Evolutionary conservation across 208 protist species (phyloP).

Genomic region (Porcisia hertigi): DNA sequence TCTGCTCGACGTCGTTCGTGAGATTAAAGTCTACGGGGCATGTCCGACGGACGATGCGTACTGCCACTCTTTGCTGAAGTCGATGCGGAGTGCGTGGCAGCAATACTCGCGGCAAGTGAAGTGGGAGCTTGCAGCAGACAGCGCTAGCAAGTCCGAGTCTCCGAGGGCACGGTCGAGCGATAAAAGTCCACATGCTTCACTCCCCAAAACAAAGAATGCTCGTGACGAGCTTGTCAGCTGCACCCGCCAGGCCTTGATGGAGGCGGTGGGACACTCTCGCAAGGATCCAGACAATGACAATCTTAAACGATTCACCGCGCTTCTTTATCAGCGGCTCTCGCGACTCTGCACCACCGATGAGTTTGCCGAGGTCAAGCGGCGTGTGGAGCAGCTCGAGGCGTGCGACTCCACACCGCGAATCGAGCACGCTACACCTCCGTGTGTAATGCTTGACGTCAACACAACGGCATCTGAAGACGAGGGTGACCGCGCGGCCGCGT

Average conservation of each 20-base stretch:
- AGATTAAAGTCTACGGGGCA: constrained; percentile 50
- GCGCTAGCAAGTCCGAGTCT: constrained; percentile 5
- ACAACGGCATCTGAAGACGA: constrained; percentile 75
- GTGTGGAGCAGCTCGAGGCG: constrained; percentile 36
- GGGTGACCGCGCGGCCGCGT: not conserved
- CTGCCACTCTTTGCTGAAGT: constrained; percentile 53
- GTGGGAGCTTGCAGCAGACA: constrained; percentile 13
- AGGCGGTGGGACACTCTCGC: constrained; percentile 37
- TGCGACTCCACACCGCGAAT: constrained; percentile 23
- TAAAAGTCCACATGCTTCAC: not conserved
- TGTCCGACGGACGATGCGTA: constrained; percentile 34
- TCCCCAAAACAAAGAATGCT: constrained; percentile 4
- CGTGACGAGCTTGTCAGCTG: constrained; percentile 50
- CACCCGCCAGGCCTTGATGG: constrained; percentile 49
- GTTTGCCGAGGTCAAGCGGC: constrained; percentile 39
- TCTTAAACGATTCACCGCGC: constrained; percentile 49
- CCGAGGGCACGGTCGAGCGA: not conserved
- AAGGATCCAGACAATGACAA: constrained; percentile 36
- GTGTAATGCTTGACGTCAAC: constrained; percentile 59
- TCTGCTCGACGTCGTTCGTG: constrained; percentile 59
- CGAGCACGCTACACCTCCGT: constrained; percentile 41
- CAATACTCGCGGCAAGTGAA: constrained; percentile 56
- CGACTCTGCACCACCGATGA: constrained; percentile 53
- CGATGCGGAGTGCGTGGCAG: constrained; percentile 57
- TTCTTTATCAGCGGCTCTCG: constrained; percentile 54